A percentile compares a stretch with the other conserved stretches of the same genome.
phyloP scores from a whole-genome alignment of 106 monocot genomes.

The Dioscorea zingiberensis region DNA sequence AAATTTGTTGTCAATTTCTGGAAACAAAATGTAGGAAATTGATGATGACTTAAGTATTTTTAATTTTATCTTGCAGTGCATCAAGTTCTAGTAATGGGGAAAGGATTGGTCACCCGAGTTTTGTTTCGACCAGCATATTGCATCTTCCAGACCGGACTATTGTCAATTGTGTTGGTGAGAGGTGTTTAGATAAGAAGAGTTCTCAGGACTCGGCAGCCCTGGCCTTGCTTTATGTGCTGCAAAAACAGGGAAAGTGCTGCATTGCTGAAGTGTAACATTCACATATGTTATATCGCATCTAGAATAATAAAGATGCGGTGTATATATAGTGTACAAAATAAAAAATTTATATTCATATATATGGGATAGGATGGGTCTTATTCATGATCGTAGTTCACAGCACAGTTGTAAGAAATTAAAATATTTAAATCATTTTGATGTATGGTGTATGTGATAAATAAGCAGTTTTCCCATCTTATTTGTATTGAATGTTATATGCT shows the following conservation, averaged over 20 bases:
- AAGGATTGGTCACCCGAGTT: conserved; percentile 16
- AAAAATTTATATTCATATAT: no score
- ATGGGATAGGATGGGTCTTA: no score
- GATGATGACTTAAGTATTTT: not conserved
- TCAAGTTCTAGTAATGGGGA: not conserved
- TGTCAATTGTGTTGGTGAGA: conserved; percentile 47
- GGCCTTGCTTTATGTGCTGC: conserved; percentile 64
- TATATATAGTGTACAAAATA: no score
- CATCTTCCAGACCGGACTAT: conserved; percentile 31
- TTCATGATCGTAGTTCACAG: no score
- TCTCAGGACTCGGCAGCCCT: conserved; percentile 87
- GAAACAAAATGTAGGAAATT: not conserved
- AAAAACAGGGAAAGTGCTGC: conserved; percentile 46
- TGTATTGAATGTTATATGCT: no score
- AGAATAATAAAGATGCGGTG: no score
- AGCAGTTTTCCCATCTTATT: no score
- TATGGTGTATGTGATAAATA: no score
- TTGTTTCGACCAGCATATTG: conserved; percentile 49
- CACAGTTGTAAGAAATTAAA: no score
- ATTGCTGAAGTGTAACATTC: conserved; percentile 3
- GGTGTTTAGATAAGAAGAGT: conserved; percentile 68
- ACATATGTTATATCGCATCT: no score
- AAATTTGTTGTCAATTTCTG: not conserved
- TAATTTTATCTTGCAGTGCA: not conserved
- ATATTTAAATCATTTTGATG: no score